Conservation (phyloP, 129 eudicot genomes). For the Dittrichia graveolens region DNA sequence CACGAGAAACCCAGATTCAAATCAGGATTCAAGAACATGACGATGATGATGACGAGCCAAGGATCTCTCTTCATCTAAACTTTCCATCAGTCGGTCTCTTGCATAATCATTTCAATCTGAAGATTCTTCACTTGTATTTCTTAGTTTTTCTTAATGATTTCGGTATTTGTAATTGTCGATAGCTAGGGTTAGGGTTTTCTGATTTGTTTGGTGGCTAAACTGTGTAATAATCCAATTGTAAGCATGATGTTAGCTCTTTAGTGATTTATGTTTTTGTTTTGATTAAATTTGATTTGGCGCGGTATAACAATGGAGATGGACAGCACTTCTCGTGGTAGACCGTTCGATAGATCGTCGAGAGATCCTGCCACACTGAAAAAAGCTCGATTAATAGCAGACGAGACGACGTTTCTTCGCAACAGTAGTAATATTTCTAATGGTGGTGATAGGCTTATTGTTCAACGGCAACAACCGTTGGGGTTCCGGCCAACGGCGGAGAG, state of each 20-base stretch:
- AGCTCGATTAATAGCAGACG: slow-evolving; percentile 62
- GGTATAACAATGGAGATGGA: slow-evolving; percentile 56
- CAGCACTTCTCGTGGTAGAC: slow-evolving; percentile 57
- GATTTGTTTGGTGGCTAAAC: neutral
- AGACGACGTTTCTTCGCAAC: slow-evolving; percentile 31
- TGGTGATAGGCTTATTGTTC: slow-evolving; percentile 45
- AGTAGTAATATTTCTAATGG: slow-evolving; percentile 44
- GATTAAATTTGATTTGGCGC: slow-evolving; percentile 11
- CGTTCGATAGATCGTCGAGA: slow-evolving; percentile 73
- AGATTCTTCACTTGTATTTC: slow-evolving; percentile 14
- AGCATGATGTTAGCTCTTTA: slow-evolving; percentile 32
- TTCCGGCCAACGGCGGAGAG: slow-evolving; percentile 28
- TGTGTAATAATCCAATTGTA: slow-evolving; percentile 15
- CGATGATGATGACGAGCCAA: slow-evolving; percentile 15
- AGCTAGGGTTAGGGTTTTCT: slow-evolving; percentile 39
- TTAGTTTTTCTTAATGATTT: neutral
- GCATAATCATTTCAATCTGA: slow-evolving; percentile 5
- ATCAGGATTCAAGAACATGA: slow-evolving; percentile 25
- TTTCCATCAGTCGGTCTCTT: slow-evolving; percentile 10
- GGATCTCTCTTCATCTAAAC: slow-evolving; percentile 13
- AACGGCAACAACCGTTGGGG: slow-evolving; percentile 41
- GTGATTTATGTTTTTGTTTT: slow-evolving; percentile 4
- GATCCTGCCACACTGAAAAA: slow-evolving; percentile 59
- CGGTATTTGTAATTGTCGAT: slow-evolving; percentile 20
- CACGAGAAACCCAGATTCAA: slow-evolving; percentile 31